phyloP scores from a whole-genome alignment of 164 flowering plant species.

The Tinospora cordifolia region DNA sequence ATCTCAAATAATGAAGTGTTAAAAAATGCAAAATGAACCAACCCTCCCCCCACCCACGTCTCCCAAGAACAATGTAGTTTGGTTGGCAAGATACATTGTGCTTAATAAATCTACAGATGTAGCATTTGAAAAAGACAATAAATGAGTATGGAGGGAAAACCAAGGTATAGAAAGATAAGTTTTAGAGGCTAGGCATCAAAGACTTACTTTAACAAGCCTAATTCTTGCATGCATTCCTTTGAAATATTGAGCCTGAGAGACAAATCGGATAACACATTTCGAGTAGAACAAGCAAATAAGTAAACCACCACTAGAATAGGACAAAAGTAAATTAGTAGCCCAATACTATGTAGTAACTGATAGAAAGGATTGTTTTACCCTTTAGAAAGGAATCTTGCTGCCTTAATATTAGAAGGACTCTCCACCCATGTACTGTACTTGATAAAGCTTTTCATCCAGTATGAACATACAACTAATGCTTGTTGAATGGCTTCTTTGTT shows the following conservation, averaged over 20 bases:
- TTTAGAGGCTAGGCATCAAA: not conserved
- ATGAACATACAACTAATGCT: conserved; percentile 69
- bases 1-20: not conserved
- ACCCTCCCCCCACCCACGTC: not conserved
- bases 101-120: not conserved
- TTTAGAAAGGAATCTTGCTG: conserved; percentile 77
- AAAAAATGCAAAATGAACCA: not conserved
- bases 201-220: conserved; percentile 62
- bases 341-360: too few species aligned
- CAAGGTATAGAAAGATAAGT: conserved; percentile 4
- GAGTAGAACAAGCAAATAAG: conserved; percentile 1
- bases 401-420: conserved; percentile 77
- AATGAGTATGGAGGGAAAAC: not conserved
- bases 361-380: conserved; percentile 41
- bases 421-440: conserved; percentile 93
- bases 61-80: not conserved
- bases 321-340: too few species aligned
- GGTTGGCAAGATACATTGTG: not conserved
- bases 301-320: not conserved
- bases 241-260: conserved; percentile 57
- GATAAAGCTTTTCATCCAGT: conserved; percentile 86
- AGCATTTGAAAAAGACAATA: not conserved
- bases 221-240: conserved; percentile 52
- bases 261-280: not conserved
- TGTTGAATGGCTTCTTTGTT: conserved; percentile 64